Conservation (phyloP, 2,329 filamentous ascomycete genomes). For the Neurospora sp. region DNA sequence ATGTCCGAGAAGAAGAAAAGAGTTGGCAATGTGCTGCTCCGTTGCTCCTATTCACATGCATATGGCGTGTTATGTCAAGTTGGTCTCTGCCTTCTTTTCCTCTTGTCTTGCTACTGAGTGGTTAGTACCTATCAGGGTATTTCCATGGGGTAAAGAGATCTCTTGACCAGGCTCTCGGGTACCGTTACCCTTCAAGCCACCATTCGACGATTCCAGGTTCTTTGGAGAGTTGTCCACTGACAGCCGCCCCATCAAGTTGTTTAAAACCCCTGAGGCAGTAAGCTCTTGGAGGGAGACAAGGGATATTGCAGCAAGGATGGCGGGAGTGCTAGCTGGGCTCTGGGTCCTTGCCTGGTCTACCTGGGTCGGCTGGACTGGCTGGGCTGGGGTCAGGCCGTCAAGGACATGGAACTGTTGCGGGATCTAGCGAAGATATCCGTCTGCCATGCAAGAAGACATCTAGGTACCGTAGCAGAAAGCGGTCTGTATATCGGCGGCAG, state of each 20-base stretch:
- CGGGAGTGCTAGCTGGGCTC: slow-evolving; percentile 6
- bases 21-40: not conserved
- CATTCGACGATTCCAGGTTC: not conserved
- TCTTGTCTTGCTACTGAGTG: not conserved
- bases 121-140: not conserved
- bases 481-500: not conserved
- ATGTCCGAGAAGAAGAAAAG: not conserved
- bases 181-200: slow-evolving; percentile 5
- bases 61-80: not conserved
- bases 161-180: slow-evolving; percentile 5
- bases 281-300: slow-evolving; percentile 1
- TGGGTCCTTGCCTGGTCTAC: not conserved
- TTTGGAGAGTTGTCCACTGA: not conserved
- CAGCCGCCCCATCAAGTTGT: not conserved
- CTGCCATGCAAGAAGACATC: not conserved
- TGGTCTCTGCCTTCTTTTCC: not conserved
- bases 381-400: not conserved
- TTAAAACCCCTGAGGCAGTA: not conserved
- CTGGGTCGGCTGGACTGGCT: slow-evolving; percentile 1
- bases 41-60: not conserved
- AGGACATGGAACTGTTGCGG: not conserved
- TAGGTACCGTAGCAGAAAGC: not conserved
- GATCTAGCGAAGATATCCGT: not conserved
- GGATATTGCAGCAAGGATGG: slow-evolving; percentile 9
- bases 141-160: slow-evolving; percentile 4